These are phyloP conservation scores for Gossypium mustelinum DNA, from an alignment of 345 rosid species.

Conservation along the genomic window DNA sequence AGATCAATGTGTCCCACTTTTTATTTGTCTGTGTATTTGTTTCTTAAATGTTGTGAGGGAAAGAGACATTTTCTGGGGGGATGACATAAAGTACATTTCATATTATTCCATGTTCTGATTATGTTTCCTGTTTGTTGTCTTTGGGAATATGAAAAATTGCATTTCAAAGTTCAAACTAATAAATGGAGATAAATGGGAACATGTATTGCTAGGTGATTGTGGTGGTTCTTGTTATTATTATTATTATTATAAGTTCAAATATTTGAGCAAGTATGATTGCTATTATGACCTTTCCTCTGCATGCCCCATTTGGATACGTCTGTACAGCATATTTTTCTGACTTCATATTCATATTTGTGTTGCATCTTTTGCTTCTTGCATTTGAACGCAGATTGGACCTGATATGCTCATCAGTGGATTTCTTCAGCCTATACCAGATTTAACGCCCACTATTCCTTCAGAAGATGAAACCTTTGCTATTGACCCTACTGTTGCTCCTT, in stretches of 20 bases:
- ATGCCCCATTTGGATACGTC: not conserved
- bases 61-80: not conserved
- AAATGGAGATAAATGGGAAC: not conserved
- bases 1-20: not conserved
- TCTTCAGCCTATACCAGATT: conserved; percentile 89
- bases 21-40: not conserved
- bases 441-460: conserved; percentile 72
- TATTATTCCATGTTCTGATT: not conserved
- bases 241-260: not conserved
- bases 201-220: not conserved
- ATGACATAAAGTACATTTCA: not conserved
- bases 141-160: not conserved
- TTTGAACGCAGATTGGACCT: conserved; percentile 68
- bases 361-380: conserved; percentile 11
- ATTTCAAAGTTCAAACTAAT: not conserved
- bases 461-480: conserved; percentile 75
- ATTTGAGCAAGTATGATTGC: not conserved
- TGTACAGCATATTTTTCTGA: not conserved
- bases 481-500: conserved; percentile 71
- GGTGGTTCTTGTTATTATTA: not conserved
- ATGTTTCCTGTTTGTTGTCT: conserved; percentile 6
- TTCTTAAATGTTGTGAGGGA: not conserved
- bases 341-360: not conserved
- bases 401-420: conserved; percentile 92
- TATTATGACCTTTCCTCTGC: not conserved